phyloP scores from a whole-genome alignment of 2,329 filamentous ascomycete genomes.

The Hypoxylon rubiginosum region DNA sequence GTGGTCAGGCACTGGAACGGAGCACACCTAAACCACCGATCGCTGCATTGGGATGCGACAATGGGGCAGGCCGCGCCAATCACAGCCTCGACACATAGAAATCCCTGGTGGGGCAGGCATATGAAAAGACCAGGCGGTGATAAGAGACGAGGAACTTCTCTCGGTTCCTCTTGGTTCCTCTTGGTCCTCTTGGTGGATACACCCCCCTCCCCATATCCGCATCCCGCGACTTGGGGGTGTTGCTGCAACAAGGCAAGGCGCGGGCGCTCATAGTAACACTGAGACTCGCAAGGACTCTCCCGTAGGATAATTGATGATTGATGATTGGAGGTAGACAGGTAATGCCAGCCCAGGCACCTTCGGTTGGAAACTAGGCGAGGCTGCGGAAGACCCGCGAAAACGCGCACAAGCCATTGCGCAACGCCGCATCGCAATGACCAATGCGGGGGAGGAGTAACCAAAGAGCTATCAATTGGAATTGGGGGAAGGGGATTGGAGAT shows the following conservation, averaged over 20 bases:
- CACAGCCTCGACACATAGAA: constrained; percentile 19
- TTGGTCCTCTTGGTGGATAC: constrained; percentile 26
- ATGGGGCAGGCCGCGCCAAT: constrained; percentile 40
- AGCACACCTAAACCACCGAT: constrained; percentile 40
- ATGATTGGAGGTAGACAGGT: constrained; percentile 22
- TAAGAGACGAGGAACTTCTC: constrained; percentile 39
- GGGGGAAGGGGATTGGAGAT: constrained; percentile 6
- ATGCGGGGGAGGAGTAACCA: constrained; percentile 34
- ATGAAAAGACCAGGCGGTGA: constrained; percentile 32
- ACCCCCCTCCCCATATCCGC: constrained; percentile 9
- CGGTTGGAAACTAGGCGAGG: constrained; percentile 6
- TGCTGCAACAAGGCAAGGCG: constrained; percentile 28
- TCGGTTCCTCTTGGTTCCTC: too few relatives aligned
- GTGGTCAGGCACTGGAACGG: constrained; percentile 39
- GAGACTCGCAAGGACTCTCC: constrained; percentile 3
- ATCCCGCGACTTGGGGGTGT: constrained; percentile 26
- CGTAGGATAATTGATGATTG: too few relatives aligned
- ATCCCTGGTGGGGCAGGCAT: constrained; percentile 31
- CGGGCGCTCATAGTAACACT: background rate
- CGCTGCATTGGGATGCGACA: constrained; percentile 42
- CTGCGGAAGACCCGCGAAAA: constrained; percentile 17
- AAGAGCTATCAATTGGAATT: constrained; percentile 29
- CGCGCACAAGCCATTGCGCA: constrained; percentile 36
- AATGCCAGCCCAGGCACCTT: constrained; percentile 4
- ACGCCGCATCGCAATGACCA: constrained; percentile 34